Evolutionary conservation across 2,329 filamentous ascomycete genomes (phyloP).

Genomic region (Aspergillus spinulosporus): DNA sequence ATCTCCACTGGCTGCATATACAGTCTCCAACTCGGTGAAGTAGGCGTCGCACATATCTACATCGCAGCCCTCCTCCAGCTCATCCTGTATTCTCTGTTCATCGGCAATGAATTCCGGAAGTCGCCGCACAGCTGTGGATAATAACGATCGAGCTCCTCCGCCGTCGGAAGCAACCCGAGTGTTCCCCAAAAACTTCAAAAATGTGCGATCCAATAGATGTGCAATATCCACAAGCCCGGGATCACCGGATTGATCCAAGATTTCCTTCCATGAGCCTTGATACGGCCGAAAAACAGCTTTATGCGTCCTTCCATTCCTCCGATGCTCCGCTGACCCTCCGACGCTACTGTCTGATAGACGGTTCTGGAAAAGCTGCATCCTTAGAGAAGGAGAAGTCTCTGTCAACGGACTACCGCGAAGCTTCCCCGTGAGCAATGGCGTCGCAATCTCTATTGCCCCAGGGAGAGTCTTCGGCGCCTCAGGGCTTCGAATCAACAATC

Average conservation of each 20-base stretch:
- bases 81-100: constrained; percentile 39
- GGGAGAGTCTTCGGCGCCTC: constrained; percentile 38
- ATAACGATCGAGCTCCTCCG: constrained; percentile 36
- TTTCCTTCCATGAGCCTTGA: constrained; percentile 38
- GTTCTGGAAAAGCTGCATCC: constrained; percentile 24
- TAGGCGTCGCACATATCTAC: constrained; percentile 45
- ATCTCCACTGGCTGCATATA: constrained; percentile 36
- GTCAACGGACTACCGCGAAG: constrained; percentile 23
- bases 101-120: constrained; percentile 41
- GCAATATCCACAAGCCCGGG: constrained; percentile 37
- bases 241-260: constrained; percentile 35
- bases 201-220: constrained; percentile 35
- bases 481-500: constrained; percentile 38
- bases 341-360: constrained; percentile 4
- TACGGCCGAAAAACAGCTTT: constrained; percentile 30
- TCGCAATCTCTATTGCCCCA: constrained; percentile 45
- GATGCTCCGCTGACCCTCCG: constrained; percentile 5
- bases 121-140: constrained; percentile 38
- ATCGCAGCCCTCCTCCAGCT: constrained; percentile 33
- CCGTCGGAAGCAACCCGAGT: constrained; percentile 25
- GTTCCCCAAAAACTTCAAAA: constrained; percentile 40
- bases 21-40: constrained; percentile 44
- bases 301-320: constrained; percentile 26
- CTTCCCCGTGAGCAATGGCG: constrained; percentile 43
- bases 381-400: constrained; percentile 19